Conservation (phyloP, 2,329 filamentous ascomycete species). For the Penicillium sp. region DNA sequence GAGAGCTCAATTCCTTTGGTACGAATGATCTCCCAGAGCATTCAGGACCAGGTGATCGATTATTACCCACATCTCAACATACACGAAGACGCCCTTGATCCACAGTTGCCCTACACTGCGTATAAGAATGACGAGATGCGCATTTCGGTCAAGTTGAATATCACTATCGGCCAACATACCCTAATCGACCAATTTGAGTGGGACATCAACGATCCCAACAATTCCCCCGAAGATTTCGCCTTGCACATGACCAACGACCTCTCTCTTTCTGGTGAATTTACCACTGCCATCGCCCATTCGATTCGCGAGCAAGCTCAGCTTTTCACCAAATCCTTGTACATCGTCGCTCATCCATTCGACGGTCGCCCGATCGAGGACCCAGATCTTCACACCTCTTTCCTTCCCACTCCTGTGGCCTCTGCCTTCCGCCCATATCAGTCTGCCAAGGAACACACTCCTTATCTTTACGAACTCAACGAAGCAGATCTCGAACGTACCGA, state of each 20-base stretch:
- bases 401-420: conserved; percentile 77
- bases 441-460: conserved; percentile 91
- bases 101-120: conserved; percentile 83
- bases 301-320: conserved; percentile 95
- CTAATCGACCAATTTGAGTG: conserved; percentile 97
- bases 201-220: conserved; percentile 94
- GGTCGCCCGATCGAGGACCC: conserved; percentile 89
- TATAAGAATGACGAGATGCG: conserved; percentile 99
- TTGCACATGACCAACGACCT: conserved; percentile 85
- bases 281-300: conserved; percentile 94
- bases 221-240: conserved; percentile 94
- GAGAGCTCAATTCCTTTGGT: conserved; percentile 59
- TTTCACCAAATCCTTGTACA: conserved; percentile 90
- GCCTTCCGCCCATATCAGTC: conserved; percentile 90
- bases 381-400: conserved; percentile 80
- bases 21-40: conserved; percentile 67
- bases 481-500: conserved; percentile 87
- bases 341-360: conserved; percentile 91
- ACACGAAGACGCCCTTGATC: conserved; percentile 86
- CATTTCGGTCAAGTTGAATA: conserved; percentile 91
- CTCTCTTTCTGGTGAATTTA: conserved; percentile 90
- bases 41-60: conserved; percentile 87
- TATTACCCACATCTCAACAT: conserved; percentile 91
- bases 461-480: conserved; percentile 91
- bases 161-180: conserved; percentile 93